phyloP scores from a whole-genome alignment of 306 rosid species.

The Gillenia trifoliata region DNA sequence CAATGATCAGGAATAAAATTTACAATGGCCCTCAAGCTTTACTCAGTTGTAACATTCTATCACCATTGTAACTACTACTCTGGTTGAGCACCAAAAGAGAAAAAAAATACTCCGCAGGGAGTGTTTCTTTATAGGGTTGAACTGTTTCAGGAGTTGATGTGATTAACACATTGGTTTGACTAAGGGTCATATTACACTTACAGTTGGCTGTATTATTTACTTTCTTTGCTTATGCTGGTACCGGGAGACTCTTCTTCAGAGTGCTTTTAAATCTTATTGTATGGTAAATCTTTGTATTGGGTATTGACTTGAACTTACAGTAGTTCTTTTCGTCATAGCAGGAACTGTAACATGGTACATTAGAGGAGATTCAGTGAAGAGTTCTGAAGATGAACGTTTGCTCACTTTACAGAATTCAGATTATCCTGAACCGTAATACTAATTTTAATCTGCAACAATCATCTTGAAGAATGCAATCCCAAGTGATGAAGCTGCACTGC shows the following conservation, averaged over 20 bases:
- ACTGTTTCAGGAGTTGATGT: not conserved
- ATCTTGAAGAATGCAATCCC: slow-evolving; percentile 11
- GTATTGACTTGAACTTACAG: not conserved
- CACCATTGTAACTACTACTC: not conserved
- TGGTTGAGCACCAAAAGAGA: not conserved
- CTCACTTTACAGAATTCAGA: slow-evolving; percentile 52
- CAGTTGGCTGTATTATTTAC: not conserved
- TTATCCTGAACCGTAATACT: slow-evolving; percentile 33
- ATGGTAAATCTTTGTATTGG: not conserved
- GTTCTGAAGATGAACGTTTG: slow-evolving; percentile 64
- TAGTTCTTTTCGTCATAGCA: slow-evolving; percentile 27
- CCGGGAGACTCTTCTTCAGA: not conserved
- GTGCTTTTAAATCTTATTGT: not conserved
- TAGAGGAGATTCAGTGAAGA: slow-evolving; percentile 54
- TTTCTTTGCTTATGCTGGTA: not conserved
- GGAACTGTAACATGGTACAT: slow-evolving; percentile 61
- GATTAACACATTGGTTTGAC: not conserved
- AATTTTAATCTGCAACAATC: not conserved
- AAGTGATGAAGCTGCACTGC: slow-evolving; percentile 12
- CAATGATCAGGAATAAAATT: not conserved
- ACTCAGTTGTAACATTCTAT: not conserved
- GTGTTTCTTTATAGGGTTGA: not conserved
- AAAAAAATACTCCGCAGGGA: not conserved
- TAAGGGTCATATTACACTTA: not conserved
- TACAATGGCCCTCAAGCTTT: not conserved